These are phyloP conservation scores for Fraxinus ornus DNA, from an alignment of 305 asterid species.

Conservation along the genomic window DNA sequence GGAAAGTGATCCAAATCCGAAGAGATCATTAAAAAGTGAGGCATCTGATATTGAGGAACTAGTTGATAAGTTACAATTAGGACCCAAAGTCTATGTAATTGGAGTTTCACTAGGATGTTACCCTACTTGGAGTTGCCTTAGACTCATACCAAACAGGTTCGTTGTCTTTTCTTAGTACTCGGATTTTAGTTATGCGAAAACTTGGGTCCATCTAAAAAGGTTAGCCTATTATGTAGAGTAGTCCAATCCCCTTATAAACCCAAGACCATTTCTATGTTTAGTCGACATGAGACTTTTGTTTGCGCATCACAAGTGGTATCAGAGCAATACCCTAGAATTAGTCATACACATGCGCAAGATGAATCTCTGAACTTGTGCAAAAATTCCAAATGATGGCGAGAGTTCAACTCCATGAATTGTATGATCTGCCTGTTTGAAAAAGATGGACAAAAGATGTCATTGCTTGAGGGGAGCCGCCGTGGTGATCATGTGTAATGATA, in stretches of 20 bases:
- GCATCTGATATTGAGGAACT: conserved; percentile 82
- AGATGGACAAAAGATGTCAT: not conserved
- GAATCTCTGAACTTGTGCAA: not conserved
- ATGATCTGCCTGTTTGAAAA: too few species aligned
- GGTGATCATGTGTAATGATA: not conserved
- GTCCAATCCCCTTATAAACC: not conserved
- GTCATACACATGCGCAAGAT: not conserved
- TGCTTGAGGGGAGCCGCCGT: not conserved
- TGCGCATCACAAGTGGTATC: not conserved
- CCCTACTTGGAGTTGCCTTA: conserved; percentile 82
- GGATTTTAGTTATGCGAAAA: not conserved
- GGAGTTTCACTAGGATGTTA: conserved; percentile 87
- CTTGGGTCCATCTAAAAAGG: not conserved
- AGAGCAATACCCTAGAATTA: not conserved
- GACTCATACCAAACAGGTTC: conserved; percentile 66
- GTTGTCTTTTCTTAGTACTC: not conserved
- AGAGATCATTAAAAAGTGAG: conserved; percentile 67
- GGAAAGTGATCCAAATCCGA: conserved; percentile 81
- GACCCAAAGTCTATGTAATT: conserved; percentile 69
- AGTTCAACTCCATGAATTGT: too few species aligned
- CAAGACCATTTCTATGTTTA: not conserved
- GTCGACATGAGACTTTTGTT: not conserved
- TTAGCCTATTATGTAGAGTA: not conserved
- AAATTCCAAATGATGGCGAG: not conserved
- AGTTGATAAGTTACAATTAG: conserved; percentile 69